Evolutionary conservation across 164 flowering plant genomes (phyloP).

Genomic region (Buxus sempervirens): DNA sequence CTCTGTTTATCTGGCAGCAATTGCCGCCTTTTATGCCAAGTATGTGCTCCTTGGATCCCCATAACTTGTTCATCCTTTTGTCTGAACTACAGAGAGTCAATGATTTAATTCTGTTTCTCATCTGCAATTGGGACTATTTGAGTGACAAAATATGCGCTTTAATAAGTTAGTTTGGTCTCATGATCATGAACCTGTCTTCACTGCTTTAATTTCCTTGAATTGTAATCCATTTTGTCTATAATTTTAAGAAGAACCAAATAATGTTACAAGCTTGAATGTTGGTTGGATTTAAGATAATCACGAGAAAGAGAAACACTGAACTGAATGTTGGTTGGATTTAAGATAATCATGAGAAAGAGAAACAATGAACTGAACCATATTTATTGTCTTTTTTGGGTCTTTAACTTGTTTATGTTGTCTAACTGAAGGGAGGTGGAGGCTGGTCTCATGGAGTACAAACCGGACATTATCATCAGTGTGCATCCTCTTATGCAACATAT

Average conservation of each 20-base stretch:
- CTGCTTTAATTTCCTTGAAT: background rate
- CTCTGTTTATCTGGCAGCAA: constrained; percentile 74
- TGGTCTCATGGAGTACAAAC: constrained; percentile 96
- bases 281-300: constrained; percentile 1
- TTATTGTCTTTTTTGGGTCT: background rate
- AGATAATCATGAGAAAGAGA: background rate
- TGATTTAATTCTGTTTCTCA: background rate
- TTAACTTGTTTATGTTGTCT: constrained; percentile 14
- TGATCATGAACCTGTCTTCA: background rate
- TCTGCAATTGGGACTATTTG: constrained; percentile 6
- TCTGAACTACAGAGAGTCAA: background rate
- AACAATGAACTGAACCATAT: background rate
- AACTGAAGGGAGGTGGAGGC: constrained; percentile 84
- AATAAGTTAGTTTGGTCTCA: background rate
- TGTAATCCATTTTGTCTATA: background rate
- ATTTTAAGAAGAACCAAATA: background rate
- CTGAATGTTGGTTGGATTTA: background rate
- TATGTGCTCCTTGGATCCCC: constrained; percentile 25
- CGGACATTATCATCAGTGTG: constrained; percentile 93
- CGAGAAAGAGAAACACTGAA: background rate
- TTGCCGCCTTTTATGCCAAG: constrained; percentile 95
- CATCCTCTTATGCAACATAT: constrained; percentile 99
- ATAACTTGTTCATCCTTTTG: background rate
- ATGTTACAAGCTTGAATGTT: background rate
- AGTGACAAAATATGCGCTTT: background rate